Evolutionary conservation across 768 basidiomycete species (phyloP), one percentile per base, ranked within the genome.

Genomic region (Rhodotorula toruloides): DNA sequence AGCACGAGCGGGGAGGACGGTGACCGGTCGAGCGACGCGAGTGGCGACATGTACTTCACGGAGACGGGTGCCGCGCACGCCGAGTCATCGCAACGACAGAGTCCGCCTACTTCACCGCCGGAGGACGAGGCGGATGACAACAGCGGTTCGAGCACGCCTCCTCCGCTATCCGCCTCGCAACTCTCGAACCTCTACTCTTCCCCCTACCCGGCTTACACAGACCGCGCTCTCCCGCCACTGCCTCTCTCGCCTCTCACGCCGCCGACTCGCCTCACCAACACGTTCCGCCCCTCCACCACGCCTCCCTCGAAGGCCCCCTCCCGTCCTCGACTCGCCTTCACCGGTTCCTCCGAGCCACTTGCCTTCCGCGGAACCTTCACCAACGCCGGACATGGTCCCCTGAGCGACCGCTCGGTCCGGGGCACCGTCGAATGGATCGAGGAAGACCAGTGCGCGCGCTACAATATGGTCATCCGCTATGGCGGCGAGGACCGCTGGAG

Each of bases 401-500:
- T 31, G 10, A 36, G 19, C 32, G 61, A 61, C 31, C 60, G 66
- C 6, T 42, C 56, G 25, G 54, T 67, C 52, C 55, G 66, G 1
- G 66, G 66, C 14, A 58, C 56, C 31, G 61, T 67, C 44, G 50
- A 48, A 14, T 39, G 39, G 37, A 58, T 40, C 17, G 40, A 39
- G 11, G 40, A 55, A n/a, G 40, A 40, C 19, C 21, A 32, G 17
- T 56, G 42, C 10, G 29, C 56, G 8, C 31, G 53, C n/a, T 58
- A 55, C 57, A 65, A 31, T 9, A 49, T 50, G 19, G 34, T 63
- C 9, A 61, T 67, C 39, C 27, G 56, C 16, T 67, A 67, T n/a
- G 52, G 37, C 1, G 61, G 66, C 4, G 7, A 1, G 11, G 66
- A 67, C 52, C 66, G 63, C 34, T 67, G 66, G 66, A 39, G 31